These are phyloP conservation scores for Metarhizium album DNA, from an alignment of 2,329 filamentous ascomycete species.

Conservation along the genomic window DNA sequence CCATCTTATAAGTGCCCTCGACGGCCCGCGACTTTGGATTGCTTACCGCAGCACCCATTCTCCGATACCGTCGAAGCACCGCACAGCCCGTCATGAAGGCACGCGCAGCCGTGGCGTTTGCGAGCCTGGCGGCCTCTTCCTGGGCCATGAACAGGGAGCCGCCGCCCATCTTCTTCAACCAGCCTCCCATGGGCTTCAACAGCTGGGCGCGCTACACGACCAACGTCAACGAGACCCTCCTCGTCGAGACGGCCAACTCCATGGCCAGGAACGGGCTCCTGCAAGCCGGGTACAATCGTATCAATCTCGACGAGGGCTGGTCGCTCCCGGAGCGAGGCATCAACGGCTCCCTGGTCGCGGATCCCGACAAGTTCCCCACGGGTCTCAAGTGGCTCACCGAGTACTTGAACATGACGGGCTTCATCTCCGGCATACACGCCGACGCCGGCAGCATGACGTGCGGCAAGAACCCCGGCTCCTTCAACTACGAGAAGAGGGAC, in stretches of 20 bases:
- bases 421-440: constrained; percentile 35
- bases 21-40: too few species aligned
- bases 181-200: constrained; percentile 41
- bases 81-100: constrained; percentile 1
- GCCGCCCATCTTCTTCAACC: constrained; percentile 2
- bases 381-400: constrained; percentile 30
- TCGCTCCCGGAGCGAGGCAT: constrained; percentile 22
- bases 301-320: constrained; percentile 38
- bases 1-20: too few species aligned
- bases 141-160: too few species aligned
- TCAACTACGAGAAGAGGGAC: constrained; percentile 29
- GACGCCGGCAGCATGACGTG: constrained; percentile 33
- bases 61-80: too few species aligned
- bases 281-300: constrained; percentile 18
- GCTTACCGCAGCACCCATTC: too few species aligned
- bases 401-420: constrained; percentile 26
- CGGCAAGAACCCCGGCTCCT: constrained; percentile 30
- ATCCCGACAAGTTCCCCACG: constrained; percentile 28
- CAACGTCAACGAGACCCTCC: constrained; percentile 36
- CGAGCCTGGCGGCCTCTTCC: not conserved
- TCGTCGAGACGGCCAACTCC: constrained; percentile 33
- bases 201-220: constrained; percentile 39
- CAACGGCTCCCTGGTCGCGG: constrained; percentile 29
- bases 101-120: not conserved
- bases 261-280: constrained; percentile 31